Base-by-base conservation (phyloP, 2,329 filamentous ascomycete species). In the Trichoderma lentiforme region DNA sequence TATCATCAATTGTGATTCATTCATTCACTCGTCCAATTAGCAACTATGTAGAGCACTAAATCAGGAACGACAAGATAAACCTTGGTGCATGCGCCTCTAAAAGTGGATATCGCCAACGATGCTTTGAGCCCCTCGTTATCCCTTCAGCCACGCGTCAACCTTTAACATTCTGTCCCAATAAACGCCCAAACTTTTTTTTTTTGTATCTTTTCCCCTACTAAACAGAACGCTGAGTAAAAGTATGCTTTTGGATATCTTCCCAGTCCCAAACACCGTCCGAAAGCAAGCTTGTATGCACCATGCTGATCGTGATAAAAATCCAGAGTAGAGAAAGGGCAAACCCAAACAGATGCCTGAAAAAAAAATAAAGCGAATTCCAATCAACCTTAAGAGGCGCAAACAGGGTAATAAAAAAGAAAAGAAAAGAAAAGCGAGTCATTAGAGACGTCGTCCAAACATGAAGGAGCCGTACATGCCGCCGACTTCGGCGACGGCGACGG, bases 401-500 rank as follows among this genome's bases (percentile, higher is more conserved):
- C n/a, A 32, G 26, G 26, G 34, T 26, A 57, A 28, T 15, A 18
- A 30, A 57, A 26, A 53, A 9, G n/a, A 58, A 32, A 12, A 18
- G 18, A 51, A 43, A n/a, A 36, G 26, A 21, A 21, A 14, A 51
- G 56, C 21, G 24, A 7, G 32, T 39, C 30, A 36, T 51, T 83
- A 90, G 71, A 90, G 80, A 78, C 87, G 86, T 75, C 87, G 83
- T 77, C 87, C 87, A 81, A 90, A 90, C 88, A 90, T 90, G 77
- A 87, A 90, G 28, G 84, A 87, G 26, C 96, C 96, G 79, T 98
- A 98, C 79, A 97, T 97, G 74, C 94, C 94, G 77, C 97, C 96
- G 30, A 98, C 92, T 81, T 98, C 95, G 68, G 95, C 93, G 78
- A 90, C 89, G 30, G 93, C 94, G 75, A 98, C 91, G n/a, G 95